Evolutionary conservation across 2,329 filamentous ascomycete genomes (phyloP).

Genomic region (Alternaria sp.): DNA sequence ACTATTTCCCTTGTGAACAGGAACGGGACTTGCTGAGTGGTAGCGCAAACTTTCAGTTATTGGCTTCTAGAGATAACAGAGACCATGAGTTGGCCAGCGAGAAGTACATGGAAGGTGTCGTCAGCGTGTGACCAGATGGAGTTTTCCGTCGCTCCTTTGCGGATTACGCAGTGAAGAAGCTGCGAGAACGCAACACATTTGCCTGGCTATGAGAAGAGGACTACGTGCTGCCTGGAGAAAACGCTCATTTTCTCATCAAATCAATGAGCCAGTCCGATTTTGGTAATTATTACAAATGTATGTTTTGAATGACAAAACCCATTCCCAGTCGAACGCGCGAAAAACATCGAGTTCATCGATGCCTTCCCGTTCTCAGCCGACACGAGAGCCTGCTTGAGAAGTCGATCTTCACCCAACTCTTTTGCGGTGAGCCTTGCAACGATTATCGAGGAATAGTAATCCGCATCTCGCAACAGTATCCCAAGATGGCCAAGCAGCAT

Average conservation of each 20-base stretch:
- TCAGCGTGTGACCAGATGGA: not conserved
- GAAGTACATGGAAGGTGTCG: not conserved
- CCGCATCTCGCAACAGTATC: not conserved
- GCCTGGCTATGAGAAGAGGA: not conserved
- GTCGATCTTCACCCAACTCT: not conserved
- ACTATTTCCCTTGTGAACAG: not conserved
- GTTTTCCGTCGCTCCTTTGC: not conserved
- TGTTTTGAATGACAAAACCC: too few relatives aligned
- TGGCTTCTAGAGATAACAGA: not conserved
- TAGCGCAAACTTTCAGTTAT: not conserved
- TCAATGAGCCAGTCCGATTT: not conserved
- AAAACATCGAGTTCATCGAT: not conserved
- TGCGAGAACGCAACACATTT: not conserved
- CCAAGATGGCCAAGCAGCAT: not conserved
- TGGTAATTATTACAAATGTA: not conserved
- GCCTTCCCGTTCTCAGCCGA: not conserved
- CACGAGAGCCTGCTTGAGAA: not conserved
- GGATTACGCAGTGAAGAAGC: not conserved
- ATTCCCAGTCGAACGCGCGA: not conserved
- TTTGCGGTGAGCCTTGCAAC: not conserved
- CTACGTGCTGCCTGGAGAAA: not conserved
- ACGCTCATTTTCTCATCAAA: not conserved
- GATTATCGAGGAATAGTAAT: not conserved
- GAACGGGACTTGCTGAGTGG: not conserved
- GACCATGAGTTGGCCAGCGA: not conserved